Base-by-base conservation (phyloP, 192 early-diverging fungal species). In the Backusella circina region DNA sequence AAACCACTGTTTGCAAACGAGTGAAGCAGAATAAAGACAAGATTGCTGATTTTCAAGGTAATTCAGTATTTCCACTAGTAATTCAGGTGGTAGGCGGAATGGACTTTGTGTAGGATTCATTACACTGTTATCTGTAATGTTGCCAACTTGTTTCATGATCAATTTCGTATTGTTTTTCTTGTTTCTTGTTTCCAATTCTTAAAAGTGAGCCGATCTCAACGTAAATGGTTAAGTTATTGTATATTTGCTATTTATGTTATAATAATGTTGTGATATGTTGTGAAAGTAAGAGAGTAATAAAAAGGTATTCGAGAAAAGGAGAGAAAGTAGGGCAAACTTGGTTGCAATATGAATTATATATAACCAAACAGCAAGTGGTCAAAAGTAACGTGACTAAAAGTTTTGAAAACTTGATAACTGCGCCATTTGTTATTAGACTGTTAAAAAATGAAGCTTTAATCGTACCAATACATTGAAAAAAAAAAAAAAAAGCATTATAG, bases 1-100 rank as follows among this genome's bases (percentile, higher is more conserved):
- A 23, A 80, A 72, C 85, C 85, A 86, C 23, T 86, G 81, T 4
- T 77, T 70, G 44, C 67, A 75, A 5, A 86, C 85, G 10, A 80
- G 73, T 10, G 83, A 73, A 38, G 75, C 74, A 21, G 73, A 65
- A 54, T 75, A 74, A 1, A 86, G 77, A 31, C 81, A 39, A 2
- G 67, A 23, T 51, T 84, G 85, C 37, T 68, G 69, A 3, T 51
- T 37, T 6, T 23, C 23, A 5, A 86, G 70, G 44, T 81, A 75
- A 35, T 67, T 75, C 36, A 86, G 79, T 39, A 86, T 77, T 64
- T 86, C 76, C 12, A 80, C 70, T 41, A 86, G 44, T 13, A 86
- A 31, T 71, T 86, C 85, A 31, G 77, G 67, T 2, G 85, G 85
- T 30, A 86, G 73, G 9, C 8, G 38, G 23, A 75, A 70, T 28